These are phyloP conservation scores for Echites panduratus DNA, from an alignment of 257 asterid genomes.

Conservation along the genomic window DNA sequence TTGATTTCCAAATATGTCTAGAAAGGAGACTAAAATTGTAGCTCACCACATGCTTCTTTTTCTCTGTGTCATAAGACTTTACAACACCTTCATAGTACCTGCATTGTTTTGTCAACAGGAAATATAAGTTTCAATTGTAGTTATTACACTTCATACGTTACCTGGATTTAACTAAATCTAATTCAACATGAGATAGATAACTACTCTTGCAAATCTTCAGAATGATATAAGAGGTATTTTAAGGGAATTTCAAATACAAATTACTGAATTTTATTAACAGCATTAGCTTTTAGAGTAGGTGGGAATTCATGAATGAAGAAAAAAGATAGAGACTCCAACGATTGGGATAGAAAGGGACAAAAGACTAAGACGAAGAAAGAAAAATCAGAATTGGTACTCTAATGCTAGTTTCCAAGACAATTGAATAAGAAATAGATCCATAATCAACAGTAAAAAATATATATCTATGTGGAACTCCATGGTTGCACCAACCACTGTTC, in stretches of 20 bases:
- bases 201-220: background rate
- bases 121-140: background rate
- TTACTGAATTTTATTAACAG: background rate
- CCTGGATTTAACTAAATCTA: background rate
- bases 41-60: constrained; percentile 87
- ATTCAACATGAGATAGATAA: background rate
- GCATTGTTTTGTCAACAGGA: constrained; percentile 8
- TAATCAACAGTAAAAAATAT: background rate
- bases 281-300: background rate
- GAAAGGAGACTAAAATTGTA: constrained; percentile 20
- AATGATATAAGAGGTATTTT: background rate
- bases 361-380: background rate
- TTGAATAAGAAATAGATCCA: background rate
- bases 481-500: background rate
- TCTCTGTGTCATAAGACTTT: constrained; percentile 77
- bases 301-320: background rate
- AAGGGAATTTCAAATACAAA: background rate
- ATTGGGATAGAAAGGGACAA: background rate
- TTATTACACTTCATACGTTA: background rate
- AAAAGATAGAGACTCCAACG: background rate
- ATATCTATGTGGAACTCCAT: background rate
- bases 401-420: background rate
- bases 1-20: background rate
- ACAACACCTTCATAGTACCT: constrained; percentile 90
- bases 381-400: background rate